phyloP scores from a whole-genome alignment of 73 alveolate genomes.

The Effrenium voratum region DNA sequence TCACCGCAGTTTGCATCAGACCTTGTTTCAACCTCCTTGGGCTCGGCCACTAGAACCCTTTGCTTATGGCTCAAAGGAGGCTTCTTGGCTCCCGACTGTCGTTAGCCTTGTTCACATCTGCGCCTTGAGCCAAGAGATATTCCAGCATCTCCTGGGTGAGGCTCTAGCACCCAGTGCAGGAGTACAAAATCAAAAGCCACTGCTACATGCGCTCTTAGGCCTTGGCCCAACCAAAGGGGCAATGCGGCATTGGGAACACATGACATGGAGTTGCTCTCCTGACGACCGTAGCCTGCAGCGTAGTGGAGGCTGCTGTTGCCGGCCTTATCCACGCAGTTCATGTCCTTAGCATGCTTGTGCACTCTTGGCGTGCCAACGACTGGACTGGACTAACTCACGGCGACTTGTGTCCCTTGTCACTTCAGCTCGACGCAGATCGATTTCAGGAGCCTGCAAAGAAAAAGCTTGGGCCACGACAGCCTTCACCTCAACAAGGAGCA shows the following conservation, averaged over 20 bases:
- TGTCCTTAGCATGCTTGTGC: slow-evolving; percentile 35
- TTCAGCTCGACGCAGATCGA: too few species aligned
- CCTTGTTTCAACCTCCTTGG: too few species aligned
- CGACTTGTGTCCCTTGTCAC: too few species aligned
- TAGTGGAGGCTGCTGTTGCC: slow-evolving; percentile 77
- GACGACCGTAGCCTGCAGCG: slow-evolving; percentile 88
- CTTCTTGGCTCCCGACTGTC: slow-evolving; percentile 22
- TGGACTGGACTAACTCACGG: too few species aligned
- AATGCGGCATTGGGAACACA: too few species aligned
- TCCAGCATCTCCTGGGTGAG: slow-evolving; percentile 53
- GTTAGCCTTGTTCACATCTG: slow-evolving; percentile 47
- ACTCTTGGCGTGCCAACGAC: too few species aligned
- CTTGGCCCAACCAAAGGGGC: too few species aligned
- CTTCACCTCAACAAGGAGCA: slow-evolving; percentile 65
- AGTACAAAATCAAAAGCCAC: not conserved
- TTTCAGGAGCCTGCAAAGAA: too few species aligned
- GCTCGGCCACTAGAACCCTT: too few species aligned
- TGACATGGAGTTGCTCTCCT: slow-evolving; percentile 23
- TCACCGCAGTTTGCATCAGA: too few species aligned
- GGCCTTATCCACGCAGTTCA: slow-evolving; percentile 81
- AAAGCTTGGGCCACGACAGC: slow-evolving; percentile 11
- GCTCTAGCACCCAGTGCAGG: not conserved
- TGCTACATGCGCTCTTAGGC: not conserved
- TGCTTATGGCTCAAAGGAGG: too few species aligned
- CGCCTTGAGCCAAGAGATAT: slow-evolving; percentile 64